These are phyloP conservation scores for Lentinus polychrous DNA, from an alignment of 1,284 basidiomycete genomes.

Conservation along the genomic window DNA sequence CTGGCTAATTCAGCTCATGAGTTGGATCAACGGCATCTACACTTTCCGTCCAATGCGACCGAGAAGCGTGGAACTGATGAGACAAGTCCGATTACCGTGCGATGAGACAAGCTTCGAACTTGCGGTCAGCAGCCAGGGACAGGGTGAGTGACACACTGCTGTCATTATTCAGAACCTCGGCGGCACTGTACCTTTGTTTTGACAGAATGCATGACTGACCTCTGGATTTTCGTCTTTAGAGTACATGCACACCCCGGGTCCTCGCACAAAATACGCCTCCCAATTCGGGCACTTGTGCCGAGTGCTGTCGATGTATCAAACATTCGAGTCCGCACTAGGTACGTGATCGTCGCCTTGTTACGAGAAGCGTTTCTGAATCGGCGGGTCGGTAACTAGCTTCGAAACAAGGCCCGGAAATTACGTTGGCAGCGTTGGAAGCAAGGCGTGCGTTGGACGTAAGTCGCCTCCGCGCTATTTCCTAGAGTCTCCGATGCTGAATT, in stretches of 20 bases:
- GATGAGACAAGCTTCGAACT: conserved; percentile 76
- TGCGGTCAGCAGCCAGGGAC: conserved; percentile 47
- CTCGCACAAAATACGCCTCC: conserved; percentile 52
- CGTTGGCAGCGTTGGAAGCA: conserved; percentile 27
- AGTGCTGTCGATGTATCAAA: conserved; percentile 53
- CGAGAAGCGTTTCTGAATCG: not conserved
- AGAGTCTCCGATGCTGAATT: not conserved
- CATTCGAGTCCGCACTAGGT: conserved; percentile 38
- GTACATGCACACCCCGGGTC: conserved; percentile 55
- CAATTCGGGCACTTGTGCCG: conserved; percentile 70
- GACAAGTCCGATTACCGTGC: conserved; percentile 51
- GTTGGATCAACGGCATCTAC: conserved; percentile 27
- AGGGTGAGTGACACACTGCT: conserved; percentile 37
- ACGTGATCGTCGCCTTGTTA: conserved; percentile 10
- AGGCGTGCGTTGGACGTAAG: conserved; percentile 36
- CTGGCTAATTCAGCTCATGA: conserved; percentile 61
- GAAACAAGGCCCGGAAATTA: conserved; percentile 17
- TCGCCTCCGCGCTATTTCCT: not conserved
- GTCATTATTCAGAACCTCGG: no score
- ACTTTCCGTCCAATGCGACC: conserved; percentile 24
- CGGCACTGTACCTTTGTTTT: conserved; percentile 1
- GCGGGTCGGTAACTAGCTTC: conserved; percentile 9
- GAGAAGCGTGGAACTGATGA: conserved; percentile 39
- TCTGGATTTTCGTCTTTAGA: conserved; percentile 33
- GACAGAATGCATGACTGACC: conserved; percentile 6